Percentiles rank a stretch among this genome's conserved stretches.
Conservation (phyloP, 202 grass and related monocot species). For the Schoenoplectus triqueter region DNA sequence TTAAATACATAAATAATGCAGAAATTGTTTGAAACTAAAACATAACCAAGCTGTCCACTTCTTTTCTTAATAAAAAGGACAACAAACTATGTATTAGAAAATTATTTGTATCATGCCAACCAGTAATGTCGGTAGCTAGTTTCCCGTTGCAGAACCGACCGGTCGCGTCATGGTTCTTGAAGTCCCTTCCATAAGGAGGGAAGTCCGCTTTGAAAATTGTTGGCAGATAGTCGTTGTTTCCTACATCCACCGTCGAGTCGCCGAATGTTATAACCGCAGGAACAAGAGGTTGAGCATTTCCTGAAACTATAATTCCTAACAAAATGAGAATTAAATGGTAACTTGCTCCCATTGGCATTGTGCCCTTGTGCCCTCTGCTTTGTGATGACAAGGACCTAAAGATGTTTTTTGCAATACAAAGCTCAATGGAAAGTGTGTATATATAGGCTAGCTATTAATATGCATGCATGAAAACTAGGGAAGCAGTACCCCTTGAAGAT, state of each 20-base stretch:
- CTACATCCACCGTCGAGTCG: conserved; percentile 82
- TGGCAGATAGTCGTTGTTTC: conserved; percentile 90
- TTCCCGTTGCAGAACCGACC: conserved; percentile 98
- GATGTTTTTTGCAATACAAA: neutral
- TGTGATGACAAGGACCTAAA: neutral
- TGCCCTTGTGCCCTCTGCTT: conserved; percentile 22
- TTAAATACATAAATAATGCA: neutral
- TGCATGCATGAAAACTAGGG: neutral
- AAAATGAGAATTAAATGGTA: conserved; percentile 47
- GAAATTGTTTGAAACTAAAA: neutral
- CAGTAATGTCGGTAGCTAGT: conserved; percentile 90
- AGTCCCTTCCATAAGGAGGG: conserved; percentile 94
- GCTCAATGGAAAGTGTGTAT: neutral
- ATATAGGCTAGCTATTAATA: conserved; percentile 14
- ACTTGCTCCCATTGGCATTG: conserved; percentile 4
- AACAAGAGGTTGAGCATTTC: conserved; percentile 71
- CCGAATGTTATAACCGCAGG: conserved; percentile 83
- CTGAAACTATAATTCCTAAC: conserved; percentile 32
- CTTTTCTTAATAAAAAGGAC: neutral
- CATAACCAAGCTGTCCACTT: neutral
- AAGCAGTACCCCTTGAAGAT: conserved; percentile 13
- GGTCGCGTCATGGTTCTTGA: conserved; percentile 64
- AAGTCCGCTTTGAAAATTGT: conserved; percentile 85
- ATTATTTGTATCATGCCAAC: conserved; percentile 35
- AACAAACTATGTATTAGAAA: neutral